Evolutionary conservation across 371 early-diverging fungal genomes (phyloP).

Genomic region (Umbelopsis sp.): DNA sequence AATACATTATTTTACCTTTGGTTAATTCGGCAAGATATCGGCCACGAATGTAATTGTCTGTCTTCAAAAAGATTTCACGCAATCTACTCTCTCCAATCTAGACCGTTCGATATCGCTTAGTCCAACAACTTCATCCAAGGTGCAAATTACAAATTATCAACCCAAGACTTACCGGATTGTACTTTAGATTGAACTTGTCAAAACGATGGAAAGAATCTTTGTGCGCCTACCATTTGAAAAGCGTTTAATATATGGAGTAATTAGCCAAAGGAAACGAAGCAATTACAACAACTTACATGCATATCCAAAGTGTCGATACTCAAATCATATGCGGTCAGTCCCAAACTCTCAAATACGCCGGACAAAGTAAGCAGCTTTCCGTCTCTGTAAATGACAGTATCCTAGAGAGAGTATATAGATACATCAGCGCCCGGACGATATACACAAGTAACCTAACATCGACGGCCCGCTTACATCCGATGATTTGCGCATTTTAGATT

Average conservation of each 20-base stretch:
- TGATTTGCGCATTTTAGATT: constrained; percentile 80
- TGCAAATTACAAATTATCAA: not conserved
- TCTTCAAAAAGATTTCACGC: constrained; percentile 86
- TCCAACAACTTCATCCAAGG: no score
- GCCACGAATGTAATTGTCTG: constrained; percentile 87
- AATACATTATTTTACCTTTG: constrained; percentile 45
- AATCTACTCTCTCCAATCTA: constrained; percentile 54
- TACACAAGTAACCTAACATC: no score
- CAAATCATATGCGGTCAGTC: constrained; percentile 87
- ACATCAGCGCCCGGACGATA: not conserved
- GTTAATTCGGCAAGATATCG: constrained; percentile 88
- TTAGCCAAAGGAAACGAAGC: no score
- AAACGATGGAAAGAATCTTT: constrained; percentile 80
- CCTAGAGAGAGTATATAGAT: constrained; percentile 23
- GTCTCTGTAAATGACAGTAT: constrained; percentile 65
- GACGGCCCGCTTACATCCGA: constrained; percentile 50
- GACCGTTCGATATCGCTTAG: not conserved
- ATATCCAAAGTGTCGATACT: constrained; percentile 93
- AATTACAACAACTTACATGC: constrained; percentile 53
- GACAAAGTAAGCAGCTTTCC: constrained; percentile 61
- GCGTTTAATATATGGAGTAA: not conserved
- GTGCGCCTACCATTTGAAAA: constrained; percentile 36
- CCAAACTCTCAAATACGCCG: constrained; percentile 81
- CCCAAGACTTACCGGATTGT: constrained; percentile 69
- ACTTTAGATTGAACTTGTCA: constrained; percentile 94